Evolutionary conservation across 768 basidiomycete species (phyloP), one percentile per base, ranked within the genome.

Genomic region (Kwoniella sp.): DNA sequence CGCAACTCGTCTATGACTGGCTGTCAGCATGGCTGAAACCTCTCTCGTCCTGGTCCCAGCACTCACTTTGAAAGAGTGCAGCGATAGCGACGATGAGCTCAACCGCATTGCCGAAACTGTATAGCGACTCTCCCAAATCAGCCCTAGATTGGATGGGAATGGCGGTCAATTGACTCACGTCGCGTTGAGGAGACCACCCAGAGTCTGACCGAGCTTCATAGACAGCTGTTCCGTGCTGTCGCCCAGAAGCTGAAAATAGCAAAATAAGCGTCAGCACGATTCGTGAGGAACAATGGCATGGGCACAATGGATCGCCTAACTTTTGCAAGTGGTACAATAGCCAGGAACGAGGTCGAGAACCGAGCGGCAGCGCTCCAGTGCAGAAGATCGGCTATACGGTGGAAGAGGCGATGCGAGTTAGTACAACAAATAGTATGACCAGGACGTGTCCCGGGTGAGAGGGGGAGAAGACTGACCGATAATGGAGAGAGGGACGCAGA

Each of bases 81-180:
- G 90, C 89, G 65, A 95, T 82, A 46, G 91, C 92, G 37, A 94
- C 90, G 67, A 92, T 92, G 54, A 92, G 90, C 78, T 93, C 91
- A 49, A 92, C 89, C 29, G 75, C 80, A 55, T 78, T 80, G 25
- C 76, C 78, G 54, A 78, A 77, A 4, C 73, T 72, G 55, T 17
- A 37, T 12, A 25, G 5, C 49, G 55, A n/a, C n/a, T 2, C 25
- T 22, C 19, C 13, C 37, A 55, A 33, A 33, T 26, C 13, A 40
- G 24, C 12, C 13, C n/a, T n/a, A n/a, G n/a, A n/a, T n/a, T n/a
- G n/a, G n/a, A n/a, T n/a, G n/a, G n/a, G n/a, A n/a, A n/a, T n/a
- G n/a, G n/a, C n/a, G n/a, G n/a, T n/a, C n/a, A n/a, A n/a, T n/a
- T n/a, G n/a, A n/a, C 73, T 55, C 47, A 82, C 57, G 81, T 80